A percentile compares a stretch with the other conserved stretches of the same genome.
Conservation (phyloP, 441 rosid species). For the Melianthus villosus region DNA sequence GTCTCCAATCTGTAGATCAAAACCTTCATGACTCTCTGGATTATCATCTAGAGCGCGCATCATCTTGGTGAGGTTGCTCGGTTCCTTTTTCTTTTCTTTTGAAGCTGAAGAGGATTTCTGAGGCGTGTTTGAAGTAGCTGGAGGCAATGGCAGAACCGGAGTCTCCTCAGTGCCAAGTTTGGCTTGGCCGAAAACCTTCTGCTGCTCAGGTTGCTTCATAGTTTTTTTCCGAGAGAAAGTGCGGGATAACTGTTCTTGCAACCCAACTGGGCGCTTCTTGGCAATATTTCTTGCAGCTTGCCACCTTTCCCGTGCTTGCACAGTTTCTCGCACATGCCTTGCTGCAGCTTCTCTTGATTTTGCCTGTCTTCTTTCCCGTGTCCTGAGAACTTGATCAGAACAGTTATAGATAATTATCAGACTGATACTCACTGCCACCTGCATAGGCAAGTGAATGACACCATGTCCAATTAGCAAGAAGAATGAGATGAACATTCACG, state of each 20-base stretch:
- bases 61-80: conserved; percentile 56
- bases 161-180: conserved; percentile 37
- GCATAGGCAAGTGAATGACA: conserved; percentile 16
- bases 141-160: too few species aligned
- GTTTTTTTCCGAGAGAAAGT: conserved; percentile 70
- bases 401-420: conserved; percentile 75
- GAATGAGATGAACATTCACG: too few species aligned
- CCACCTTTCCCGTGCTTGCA: conserved; percentile 76
- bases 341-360: conserved; percentile 81
- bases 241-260: conserved; percentile 54
- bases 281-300: conserved; percentile 78
- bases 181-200: conserved; percentile 27
- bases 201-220: conserved; percentile 20
- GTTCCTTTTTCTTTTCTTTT: conserved; percentile 42
- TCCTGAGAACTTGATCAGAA: conserved; percentile 85
- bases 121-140: conserved; percentile 19
- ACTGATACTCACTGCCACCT: conserved; percentile 64
- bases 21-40: conserved; percentile 53
- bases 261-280: conserved; percentile 47
- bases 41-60: conserved; percentile 56
- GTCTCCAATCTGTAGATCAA: conserved; percentile 58
- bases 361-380: conserved; percentile 69
- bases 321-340: conserved; percentile 64
- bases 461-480: conserved; percentile 3
- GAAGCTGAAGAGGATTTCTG: conserved; percentile 16